phyloP scores from a whole-genome alignment of 805 yeast genomes.

The Blastobotrys chiropterorum region DNA sequence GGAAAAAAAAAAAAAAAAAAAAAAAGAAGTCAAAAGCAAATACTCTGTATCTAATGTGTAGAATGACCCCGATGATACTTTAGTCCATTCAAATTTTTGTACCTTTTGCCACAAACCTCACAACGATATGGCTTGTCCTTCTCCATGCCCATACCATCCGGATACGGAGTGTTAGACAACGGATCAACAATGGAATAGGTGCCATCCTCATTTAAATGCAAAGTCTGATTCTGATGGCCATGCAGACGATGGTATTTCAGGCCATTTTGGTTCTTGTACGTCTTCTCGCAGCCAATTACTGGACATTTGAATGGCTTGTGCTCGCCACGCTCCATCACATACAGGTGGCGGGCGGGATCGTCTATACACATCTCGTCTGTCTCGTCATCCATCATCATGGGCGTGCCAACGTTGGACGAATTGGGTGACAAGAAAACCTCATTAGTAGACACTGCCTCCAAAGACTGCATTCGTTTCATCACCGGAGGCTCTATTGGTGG shows the following conservation, averaged over 20 bases:
- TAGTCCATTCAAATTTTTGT: constrained; percentile 91
- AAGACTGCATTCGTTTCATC: constrained; percentile 41
- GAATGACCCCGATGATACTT: constrained; percentile 97
- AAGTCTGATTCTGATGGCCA: constrained; percentile 94
- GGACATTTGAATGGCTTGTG: constrained; percentile 96
- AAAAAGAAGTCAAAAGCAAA: too few species aligned
- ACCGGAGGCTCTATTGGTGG: constrained; percentile 38
- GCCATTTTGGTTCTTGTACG: constrained; percentile 96
- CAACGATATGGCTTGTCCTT: constrained; percentile 98
- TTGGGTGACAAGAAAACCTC: constrained; percentile 67
- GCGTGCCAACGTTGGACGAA: constrained; percentile 25
- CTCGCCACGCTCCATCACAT: constrained; percentile 87
- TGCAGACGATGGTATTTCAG: constrained; percentile 91
- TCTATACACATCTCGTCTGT: constrained; percentile 81
- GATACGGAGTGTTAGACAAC: constrained; percentile 67
- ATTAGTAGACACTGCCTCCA: constrained; percentile 88
- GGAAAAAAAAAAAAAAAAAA: too few species aligned
- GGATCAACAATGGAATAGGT: constrained; percentile 91
- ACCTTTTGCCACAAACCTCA: constrained; percentile 96
- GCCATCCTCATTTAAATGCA: constrained; percentile 89
- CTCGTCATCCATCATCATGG: constrained; percentile 34
- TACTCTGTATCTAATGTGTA: constrained; percentile 83
- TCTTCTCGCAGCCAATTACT: constrained; percentile 95
- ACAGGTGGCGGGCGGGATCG: constrained; percentile 92
- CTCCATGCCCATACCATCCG: constrained; percentile 91